Base-by-base conservation (phyloP, 805 yeast species). In the Candida silvatica region DNA sequence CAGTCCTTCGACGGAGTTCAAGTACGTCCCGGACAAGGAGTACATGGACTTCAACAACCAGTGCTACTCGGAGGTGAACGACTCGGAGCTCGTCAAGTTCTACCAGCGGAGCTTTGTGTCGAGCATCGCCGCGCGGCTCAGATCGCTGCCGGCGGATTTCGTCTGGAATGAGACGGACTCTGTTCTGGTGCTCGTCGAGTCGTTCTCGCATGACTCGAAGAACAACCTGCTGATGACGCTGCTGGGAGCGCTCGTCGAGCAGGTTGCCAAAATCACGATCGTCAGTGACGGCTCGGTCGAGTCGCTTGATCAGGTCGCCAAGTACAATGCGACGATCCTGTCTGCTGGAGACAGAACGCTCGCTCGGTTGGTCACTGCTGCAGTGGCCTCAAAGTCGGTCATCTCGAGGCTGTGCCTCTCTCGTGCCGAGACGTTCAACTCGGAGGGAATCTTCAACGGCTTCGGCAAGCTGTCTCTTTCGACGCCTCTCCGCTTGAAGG, bases 361-460 rank as follows among this genome's bases (percentile, higher is more conserved):
- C 35, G 35, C 40, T 31, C 20, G 35, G 5, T 23, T 59, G 6
- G 31, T 64, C 19, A 41, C 44, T 6, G 35, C 27, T 15, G 41
- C 6, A 33, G 11, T 12, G 12, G n/a, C n/a, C n/a, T 42, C 20
- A 15, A 46, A 14, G 22, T 46, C 15, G 2, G 53, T 6, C 44
- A 55, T 15, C 47, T 37, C 29, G 18, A 63, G 14, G 41, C 49
- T 38, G 43, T 52, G 36, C 37, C 55, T 30, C n/a, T 47, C 58
- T 7, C 58, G 67, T 42, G 56, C 71, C 3, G 57, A 57, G 27
- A 59, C 58, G 17, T 56, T 71, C 24, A 56, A 75, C 17, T 61
- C 77, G 8, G 59, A 64, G 28, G 80, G 80, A 4, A 63, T 73
- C 2, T 67, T 73, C 42, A 62, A 62, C 20, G 42, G 45, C 8